Base-by-base conservation (phyloP, 202 grass and related monocot species). In the Carex sylvatica region DNA sequence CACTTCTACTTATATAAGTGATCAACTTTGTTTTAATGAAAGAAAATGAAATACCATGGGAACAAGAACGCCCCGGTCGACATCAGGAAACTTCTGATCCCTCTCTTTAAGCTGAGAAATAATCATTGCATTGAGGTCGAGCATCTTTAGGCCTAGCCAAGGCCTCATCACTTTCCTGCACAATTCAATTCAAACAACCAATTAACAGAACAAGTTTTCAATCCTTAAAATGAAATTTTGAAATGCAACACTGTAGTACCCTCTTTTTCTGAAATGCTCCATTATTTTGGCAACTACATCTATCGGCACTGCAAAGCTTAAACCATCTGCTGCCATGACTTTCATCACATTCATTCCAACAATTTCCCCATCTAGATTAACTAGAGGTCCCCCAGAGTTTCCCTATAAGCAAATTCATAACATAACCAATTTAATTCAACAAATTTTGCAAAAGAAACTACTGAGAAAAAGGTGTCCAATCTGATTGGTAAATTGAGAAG, bases 321-420 rank as follows among this genome's bases (percentile, higher is more conserved):
- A 87, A 80, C 92, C 89, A 89, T 95, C 86, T 80, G 91, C 91
- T 65, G 61, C 42, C 24, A 2, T 2, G 35, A 87, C 55, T 90
- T 95, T 93, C 85, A 93, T 87, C 51, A 93, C 83, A 75, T 93
- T 98, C 64, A 98, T 82, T 78, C 95, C 95, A 42, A 95, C 87
- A 70, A 95, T 89, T 74, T 98, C 95, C 0, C 92, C 95, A 65
- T 93, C 92, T 76, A 98, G 86, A 70, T 98, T 98, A 61, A 95
- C 89, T 87, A 95, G 89, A 80, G 91, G 95, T 28, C 92, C 92
- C 62, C 95, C 92, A 74, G 89, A 93, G 79, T 87, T 98, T 69
- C 92, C 95, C 92, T 98, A 87, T 0, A 80, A 51, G 44, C 35
- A 82, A 24, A 80, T 22, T 69, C 61, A 90, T 65, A 59, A 9